A percentile compares a stretch with the other conserved stretches of the same genome.
Conservation (phyloP, 2,329 filamentous ascomycete species). For the Sclerotinia sclerotiorum region DNA sequence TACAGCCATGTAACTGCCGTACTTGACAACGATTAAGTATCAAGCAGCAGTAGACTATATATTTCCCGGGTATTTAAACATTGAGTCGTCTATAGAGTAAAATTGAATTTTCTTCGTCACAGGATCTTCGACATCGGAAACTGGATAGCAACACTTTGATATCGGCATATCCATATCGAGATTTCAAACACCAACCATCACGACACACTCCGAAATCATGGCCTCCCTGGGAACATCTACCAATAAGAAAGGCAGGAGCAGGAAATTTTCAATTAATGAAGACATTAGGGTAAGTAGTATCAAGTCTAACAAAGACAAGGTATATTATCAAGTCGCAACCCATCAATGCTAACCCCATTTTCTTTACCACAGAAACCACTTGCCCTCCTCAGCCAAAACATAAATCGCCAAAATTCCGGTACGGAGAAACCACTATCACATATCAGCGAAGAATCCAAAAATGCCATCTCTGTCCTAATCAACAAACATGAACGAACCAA, state of each 20-base stretch:
- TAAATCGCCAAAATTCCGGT: background rate
- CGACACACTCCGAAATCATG: background rate
- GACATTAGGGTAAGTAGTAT: conserved; percentile 1
- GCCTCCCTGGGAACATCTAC: background rate
- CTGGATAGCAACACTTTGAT: background rate
- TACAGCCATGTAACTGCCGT: background rate
- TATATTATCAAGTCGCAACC: background rate
- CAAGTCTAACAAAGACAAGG: background rate
- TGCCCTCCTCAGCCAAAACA: background rate
- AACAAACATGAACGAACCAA: conserved; percentile 8
- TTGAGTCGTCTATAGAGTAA: background rate
- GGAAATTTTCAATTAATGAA: background rate
- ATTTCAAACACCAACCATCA: background rate
- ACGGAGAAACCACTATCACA: background rate
- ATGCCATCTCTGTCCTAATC: conserved; percentile 2
- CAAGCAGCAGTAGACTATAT: background rate
- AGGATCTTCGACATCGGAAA: background rate
- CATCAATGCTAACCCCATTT: background rate
- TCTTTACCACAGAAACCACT: background rate
- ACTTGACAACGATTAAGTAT: background rate
- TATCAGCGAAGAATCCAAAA: background rate
- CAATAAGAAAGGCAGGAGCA: background rate
- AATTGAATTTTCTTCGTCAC: background rate
- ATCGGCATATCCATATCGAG: too few species aligned
- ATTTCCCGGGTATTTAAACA: background rate